Conservation (phyloP, 495 filamentous ascomycete genomes). For the Lentithecium fluviatile region DNA sequence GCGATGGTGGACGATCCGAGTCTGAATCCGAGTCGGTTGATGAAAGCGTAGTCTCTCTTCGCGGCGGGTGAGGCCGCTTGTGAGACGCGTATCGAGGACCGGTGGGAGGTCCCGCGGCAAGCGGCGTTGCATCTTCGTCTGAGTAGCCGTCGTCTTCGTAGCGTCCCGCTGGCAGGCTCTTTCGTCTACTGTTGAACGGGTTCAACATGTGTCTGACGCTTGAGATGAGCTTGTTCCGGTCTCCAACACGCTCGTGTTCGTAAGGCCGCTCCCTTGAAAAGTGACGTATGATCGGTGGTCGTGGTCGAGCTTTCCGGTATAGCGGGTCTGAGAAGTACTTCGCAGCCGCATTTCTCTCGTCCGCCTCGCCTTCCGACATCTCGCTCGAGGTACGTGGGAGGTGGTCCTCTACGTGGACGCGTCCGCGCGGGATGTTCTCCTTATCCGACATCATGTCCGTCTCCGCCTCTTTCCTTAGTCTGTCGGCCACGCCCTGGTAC, state of each 20-base stretch:
- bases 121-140: constrained; percentile 26
- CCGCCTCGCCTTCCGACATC: constrained; percentile 37
- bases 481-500: constrained; percentile 70
- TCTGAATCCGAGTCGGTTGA: constrained; percentile 28
- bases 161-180: constrained; percentile 14
- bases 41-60: constrained; percentile 20
- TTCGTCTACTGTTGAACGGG: constrained; percentile 17
- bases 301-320: constrained; percentile 38
- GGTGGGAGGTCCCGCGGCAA: background rate
- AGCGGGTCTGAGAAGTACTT: constrained; percentile 45
- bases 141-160: constrained; percentile 23
- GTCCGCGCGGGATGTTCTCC: constrained; percentile 23
- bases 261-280: constrained; percentile 31
- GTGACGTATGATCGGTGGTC: constrained; percentile 39
- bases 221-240: constrained; percentile 27
- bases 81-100: constrained; percentile 8
- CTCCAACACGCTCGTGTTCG: constrained; percentile 39
- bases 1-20: constrained; percentile 8
- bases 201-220: constrained; percentile 37
- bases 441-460: constrained; percentile 29
- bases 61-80: constrained; percentile 27
- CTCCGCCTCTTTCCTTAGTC: constrained; percentile 46
- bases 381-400: constrained; percentile 28
- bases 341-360: constrained; percentile 40
- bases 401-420: constrained; percentile 26